These are phyloP conservation scores for Gaultheria prostrata DNA, from an alignment of 148 eudicot genomes.

Conservation along the genomic window DNA sequence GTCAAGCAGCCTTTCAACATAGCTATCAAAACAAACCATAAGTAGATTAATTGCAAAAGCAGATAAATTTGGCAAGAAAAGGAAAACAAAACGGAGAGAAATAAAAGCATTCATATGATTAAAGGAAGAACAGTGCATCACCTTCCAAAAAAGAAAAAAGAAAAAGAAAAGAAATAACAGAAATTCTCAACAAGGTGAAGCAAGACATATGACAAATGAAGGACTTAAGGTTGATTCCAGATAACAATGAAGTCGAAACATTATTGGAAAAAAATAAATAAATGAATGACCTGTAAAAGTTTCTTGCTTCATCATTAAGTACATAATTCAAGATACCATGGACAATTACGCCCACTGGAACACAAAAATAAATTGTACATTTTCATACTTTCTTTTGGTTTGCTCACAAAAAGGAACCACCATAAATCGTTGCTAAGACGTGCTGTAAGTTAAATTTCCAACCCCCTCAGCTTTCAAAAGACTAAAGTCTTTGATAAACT, in stretches of 20 bases:
- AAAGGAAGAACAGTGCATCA: neutral
- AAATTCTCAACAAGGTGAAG: neutral
- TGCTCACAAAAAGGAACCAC: neutral
- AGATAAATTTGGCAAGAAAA: constrained; percentile 6
- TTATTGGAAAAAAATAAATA: neutral
- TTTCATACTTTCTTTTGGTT: neutral
- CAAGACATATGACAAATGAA: neutral
- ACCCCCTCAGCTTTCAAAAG: neutral
- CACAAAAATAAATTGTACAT: neutral
- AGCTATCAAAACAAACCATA: constrained; percentile 39
- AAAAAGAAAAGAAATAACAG: neutral
- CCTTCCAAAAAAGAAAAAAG: neutral
- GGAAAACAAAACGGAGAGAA: constrained; percentile 6
- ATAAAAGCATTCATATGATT: neutral
- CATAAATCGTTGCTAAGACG: neutral
- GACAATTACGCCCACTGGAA: neutral
- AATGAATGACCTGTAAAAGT: neutral
- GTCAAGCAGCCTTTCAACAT: constrained; percentile 95
- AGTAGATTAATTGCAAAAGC: neutral
- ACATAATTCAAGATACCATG: neutral
- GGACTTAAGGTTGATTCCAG: neutral
- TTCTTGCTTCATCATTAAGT: neutral
- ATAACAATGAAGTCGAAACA: neutral
- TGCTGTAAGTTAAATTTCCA: neutral
- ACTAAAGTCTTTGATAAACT: neutral